Evolutionary conservation across 805 yeast genomes (phyloP).

Genomic region (Metschnikowia baotianmanensis): DNA sequence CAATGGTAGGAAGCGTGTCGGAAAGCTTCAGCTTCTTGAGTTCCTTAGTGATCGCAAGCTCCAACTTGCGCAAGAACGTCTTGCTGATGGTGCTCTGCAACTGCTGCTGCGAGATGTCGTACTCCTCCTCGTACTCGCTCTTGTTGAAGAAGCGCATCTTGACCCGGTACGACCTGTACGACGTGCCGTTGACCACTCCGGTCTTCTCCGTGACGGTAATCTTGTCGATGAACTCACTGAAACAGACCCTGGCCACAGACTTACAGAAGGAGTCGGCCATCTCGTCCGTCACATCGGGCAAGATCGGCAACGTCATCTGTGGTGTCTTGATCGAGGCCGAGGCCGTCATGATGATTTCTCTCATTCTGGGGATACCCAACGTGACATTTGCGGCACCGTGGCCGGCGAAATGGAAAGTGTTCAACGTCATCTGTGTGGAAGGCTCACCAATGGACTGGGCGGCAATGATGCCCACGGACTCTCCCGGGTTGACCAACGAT

Average conservation of each 20-base stretch:
- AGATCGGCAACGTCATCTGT: slow-evolving; percentile 91
- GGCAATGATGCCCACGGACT: slow-evolving; percentile 97
- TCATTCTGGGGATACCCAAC: slow-evolving; percentile 98
- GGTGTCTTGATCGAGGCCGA: slow-evolving; percentile 96
- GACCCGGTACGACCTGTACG: slow-evolving; percentile 72
- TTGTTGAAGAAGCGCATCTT: slow-evolving; percentile 71
- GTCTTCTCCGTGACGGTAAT: slow-evolving; percentile 88
- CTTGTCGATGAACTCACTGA: slow-evolving; percentile 85
- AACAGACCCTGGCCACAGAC: slow-evolving; percentile 76
- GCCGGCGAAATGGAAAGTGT: slow-evolving; percentile 98
- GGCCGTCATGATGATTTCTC: slow-evolving; percentile 99
- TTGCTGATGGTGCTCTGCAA: slow-evolving; percentile 66
- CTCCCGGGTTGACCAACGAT: slow-evolving; percentile 93
- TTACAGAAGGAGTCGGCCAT: slow-evolving; percentile 93
- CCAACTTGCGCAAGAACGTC: slow-evolving; percentile 68
- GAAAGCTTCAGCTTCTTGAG: slow-evolving; percentile 72
- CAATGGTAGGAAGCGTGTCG: slow-evolving; percentile 60
- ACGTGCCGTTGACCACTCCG: slow-evolving; percentile 50
- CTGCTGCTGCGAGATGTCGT: slow-evolving; percentile 79
- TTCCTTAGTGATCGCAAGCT: slow-evolving; percentile 72
- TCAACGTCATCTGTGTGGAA: slow-evolving; percentile 97
- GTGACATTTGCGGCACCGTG: slow-evolving; percentile 99
- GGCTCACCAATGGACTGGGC: slow-evolving; percentile 99
- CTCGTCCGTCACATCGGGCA: slow-evolving; percentile 74
- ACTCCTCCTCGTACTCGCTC: slow-evolving; percentile 79